Percentiles rank a stretch among this genome's conserved stretches.
phyloP scores from a whole-genome alignment of 495 filamentous ascomycete genomes.

The Neurospora sp. region DNA sequence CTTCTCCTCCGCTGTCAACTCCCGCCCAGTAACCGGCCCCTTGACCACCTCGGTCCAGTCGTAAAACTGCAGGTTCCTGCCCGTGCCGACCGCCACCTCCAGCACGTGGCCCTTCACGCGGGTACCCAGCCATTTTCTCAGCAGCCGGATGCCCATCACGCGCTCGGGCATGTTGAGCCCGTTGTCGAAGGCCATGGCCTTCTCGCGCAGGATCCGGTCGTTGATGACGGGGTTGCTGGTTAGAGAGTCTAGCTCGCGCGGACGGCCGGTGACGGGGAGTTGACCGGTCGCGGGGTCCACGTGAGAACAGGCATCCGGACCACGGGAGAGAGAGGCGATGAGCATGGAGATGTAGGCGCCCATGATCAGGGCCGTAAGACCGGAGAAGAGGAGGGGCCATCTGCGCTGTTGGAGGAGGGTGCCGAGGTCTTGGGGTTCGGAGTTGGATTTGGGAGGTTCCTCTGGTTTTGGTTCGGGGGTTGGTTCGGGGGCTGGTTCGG shows the following conservation, averaged over 20 bases:
- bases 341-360: constrained; percentile 24
- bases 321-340: constrained; percentile 16
- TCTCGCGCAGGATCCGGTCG: constrained; percentile 7
- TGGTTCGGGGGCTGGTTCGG: not conserved
- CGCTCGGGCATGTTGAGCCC: constrained; percentile 50
- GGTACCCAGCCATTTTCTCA: constrained; percentile 51
- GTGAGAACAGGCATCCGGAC: not conserved
- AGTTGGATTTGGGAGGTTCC: not conserved
- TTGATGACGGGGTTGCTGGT: constrained; percentile 1
- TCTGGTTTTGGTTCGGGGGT: not conserved
- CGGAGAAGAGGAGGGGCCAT: constrained; percentile 19
- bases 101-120: constrained; percentile 70
- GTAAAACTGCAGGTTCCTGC: constrained; percentile 75
- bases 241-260: constrained; percentile 1
- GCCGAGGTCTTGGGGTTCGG: constrained; percentile 8
- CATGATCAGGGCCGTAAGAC: constrained; percentile 14
- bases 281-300: not conserved
- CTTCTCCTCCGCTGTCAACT: constrained; percentile 9
- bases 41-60: constrained; percentile 29
- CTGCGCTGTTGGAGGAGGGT: constrained; percentile 11
- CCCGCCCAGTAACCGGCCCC: not conserved
- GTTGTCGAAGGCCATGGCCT: constrained; percentile 20
- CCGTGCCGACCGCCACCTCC: constrained; percentile 87
- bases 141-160: constrained; percentile 50
- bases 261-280: constrained; percentile 8